Conservation (phyloP, 1,284 basidiomycete genomes). For the Fomitopsis betulina region DNA sequence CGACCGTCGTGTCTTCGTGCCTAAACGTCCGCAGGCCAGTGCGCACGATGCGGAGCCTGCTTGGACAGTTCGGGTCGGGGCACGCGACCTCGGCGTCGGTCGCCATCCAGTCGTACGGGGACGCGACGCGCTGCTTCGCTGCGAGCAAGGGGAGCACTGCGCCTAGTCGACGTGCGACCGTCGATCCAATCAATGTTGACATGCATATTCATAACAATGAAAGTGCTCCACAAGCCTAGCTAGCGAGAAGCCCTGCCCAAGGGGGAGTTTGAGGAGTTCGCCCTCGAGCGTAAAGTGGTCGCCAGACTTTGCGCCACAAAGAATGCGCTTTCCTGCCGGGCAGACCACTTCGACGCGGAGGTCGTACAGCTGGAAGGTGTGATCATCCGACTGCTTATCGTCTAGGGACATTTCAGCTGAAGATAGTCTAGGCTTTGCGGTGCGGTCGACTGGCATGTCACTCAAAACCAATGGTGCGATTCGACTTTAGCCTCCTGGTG, state of each 20-base stretch:
- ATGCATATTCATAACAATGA: background rate
- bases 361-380: conserved; percentile 47
- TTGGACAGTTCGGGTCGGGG: conserved; percentile 59
- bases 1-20: conserved; percentile 48
- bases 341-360: conserved; percentile 55
- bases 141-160: conserved; percentile 53
- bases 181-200: background rate
- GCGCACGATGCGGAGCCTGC: conserved; percentile 47
- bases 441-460: background rate
- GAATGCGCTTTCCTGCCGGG: conserved; percentile 45
- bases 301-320: conserved; percentile 59
- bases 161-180: background rate
- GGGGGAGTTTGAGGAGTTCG: conserved; percentile 56
- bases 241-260: conserved; percentile 56
- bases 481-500: background rate
- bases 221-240: conserved; percentile 30
- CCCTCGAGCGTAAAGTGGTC: conserved; percentile 59
- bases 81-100: conserved; percentile 61
- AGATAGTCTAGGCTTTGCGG: background rate
- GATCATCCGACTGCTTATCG: background rate
- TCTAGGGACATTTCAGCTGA: too few species aligned
- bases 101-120: conserved; percentile 62
- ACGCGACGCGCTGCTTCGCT: conserved; percentile 53
- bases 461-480: background rate
- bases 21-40: conserved; percentile 47